Evolutionary conservation across 2,329 filamentous ascomycete genomes (phyloP), one percentile per base, ranked within the genome.

Genomic region (Exophiala oligosperma): DNA sequence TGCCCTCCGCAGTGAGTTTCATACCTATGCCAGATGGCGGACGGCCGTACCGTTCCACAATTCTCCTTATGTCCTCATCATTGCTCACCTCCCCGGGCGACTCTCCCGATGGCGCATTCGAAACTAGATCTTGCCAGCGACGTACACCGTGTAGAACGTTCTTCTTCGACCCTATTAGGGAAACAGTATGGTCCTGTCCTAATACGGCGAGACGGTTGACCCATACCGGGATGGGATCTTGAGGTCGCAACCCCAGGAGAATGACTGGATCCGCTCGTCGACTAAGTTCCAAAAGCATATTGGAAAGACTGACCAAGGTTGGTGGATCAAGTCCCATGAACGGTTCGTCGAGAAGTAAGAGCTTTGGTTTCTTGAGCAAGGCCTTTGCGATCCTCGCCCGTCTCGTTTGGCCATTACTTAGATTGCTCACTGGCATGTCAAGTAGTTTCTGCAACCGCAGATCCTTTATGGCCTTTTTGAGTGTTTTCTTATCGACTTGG

Each of bases 271-370:
- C 80, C 12, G 83, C 83, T 49, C 80, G 81, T 58, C 83, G 79
- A 0, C 91, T 89, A 56, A 97, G 75, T 0, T 80, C 79, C 63
- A 84, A 77, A 23, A 97, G 77, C 48, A 97, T 78, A 0, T 81
- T 80, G 41, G 89, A 93, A 65, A 97, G 76, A 1, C 83, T 83
- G 11, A 82, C 79, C 11, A 90, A 83, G 0, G 92, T 95, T 4
- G 87, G 87, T 12, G 93, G 94, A 72, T 97, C 94, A 14, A 99
- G 79, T 0, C 94, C 93, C 90, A 84, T 96, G 70, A 97, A 97
- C 1, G 94, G 93, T 67, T 96, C 93, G 74, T 99, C 94, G 2
- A 96, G 79, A 52, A 97, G 79, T 60, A 99, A 71, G 9, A 96
- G 81, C 72, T 95, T 89, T 0, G 94, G 94, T 52, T 82, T 82